A percentile compares a stretch with the other conserved stretches of the same genome.
Conservation (phyloP, 345 rosid genomes). For the Erysimum cheiranthoides region DNA sequence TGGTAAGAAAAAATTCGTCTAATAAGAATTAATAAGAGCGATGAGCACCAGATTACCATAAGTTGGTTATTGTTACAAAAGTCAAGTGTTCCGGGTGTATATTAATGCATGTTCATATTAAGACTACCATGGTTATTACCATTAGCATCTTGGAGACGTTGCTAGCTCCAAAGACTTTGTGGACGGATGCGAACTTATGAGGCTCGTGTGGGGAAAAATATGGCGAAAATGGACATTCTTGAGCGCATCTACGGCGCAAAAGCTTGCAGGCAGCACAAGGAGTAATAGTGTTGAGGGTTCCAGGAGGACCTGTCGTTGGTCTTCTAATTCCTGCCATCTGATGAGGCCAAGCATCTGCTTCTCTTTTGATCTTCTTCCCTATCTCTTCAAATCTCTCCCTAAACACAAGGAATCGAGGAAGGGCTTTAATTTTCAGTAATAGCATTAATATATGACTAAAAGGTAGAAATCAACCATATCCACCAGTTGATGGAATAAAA, state of each 20-base stretch:
- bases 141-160: conserved; percentile 94
- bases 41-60: neutral
- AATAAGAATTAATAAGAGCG: neutral
- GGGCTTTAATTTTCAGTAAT: conserved; percentile 6
- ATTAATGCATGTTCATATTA: neutral
- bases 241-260: conserved; percentile 88
- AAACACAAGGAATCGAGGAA: conserved; percentile 1
- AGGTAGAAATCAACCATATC: conserved; percentile 35
- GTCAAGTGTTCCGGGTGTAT: neutral
- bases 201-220: conserved; percentile 98
- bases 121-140: conserved; percentile 49
- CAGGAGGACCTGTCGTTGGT: conserved; percentile 77
- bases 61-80: neutral
- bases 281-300: conserved; percentile 84
- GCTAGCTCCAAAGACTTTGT: conserved; percentile 97
- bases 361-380: conserved; percentile 87
- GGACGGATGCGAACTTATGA: conserved; percentile 92
- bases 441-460: conserved; percentile 33
- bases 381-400: conserved; percentile 89
- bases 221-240: conserved; percentile 96
- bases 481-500: conserved; percentile 24
- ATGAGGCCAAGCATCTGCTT: conserved; percentile 66
- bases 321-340: conserved; percentile 81
- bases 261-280: conserved; percentile 99
- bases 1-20: neutral